These are phyloP conservation scores for Solanum hybrid DNA, from an alignment of 305 asterid genomes.

Conservation along the genomic window DNA sequence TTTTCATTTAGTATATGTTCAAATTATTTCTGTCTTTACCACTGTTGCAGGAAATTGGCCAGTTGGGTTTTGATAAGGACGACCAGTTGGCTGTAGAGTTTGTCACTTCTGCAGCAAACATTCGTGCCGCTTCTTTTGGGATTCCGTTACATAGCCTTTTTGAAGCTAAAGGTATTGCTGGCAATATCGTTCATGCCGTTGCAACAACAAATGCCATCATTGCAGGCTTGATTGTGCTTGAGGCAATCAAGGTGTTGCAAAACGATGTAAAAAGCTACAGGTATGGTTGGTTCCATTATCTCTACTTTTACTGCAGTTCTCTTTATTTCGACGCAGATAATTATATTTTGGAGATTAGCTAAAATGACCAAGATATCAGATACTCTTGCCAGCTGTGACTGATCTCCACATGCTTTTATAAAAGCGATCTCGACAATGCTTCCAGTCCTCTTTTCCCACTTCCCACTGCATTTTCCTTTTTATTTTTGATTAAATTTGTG, in stretches of 20 bases:
- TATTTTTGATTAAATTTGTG: background rate
- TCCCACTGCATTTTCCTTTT: background rate
- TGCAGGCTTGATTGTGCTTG: conserved; percentile 96
- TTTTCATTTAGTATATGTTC: conserved; percentile 5
- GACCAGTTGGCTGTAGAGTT: conserved; percentile 96
- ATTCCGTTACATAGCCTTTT: conserved; percentile 95
- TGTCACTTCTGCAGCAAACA: conserved; percentile 98
- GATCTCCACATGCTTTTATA: background rate
- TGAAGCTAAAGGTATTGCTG: conserved; percentile 97
- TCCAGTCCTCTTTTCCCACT: background rate
- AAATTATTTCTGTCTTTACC: background rate
- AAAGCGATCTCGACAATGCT: background rate
- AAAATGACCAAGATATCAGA: background rate
- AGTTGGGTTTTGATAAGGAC: conserved; percentile 89
- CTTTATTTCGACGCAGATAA: background rate
- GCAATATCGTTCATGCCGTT: conserved; percentile 97
- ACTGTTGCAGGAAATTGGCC: conserved; percentile 72
- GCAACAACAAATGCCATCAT: conserved; percentile 97
- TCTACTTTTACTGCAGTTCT: background rate
- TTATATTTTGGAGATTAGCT: background rate
- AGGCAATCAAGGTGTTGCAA: conserved; percentile 90
- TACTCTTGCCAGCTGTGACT: background rate
- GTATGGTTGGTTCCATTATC: conserved; percentile 21
- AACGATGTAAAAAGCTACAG: conserved; percentile 63
- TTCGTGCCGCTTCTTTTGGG: conserved; percentile 92